Base-by-base conservation (phyloP, 192 early-diverging fungal genomes). In the Coemansia sp. region DNA sequence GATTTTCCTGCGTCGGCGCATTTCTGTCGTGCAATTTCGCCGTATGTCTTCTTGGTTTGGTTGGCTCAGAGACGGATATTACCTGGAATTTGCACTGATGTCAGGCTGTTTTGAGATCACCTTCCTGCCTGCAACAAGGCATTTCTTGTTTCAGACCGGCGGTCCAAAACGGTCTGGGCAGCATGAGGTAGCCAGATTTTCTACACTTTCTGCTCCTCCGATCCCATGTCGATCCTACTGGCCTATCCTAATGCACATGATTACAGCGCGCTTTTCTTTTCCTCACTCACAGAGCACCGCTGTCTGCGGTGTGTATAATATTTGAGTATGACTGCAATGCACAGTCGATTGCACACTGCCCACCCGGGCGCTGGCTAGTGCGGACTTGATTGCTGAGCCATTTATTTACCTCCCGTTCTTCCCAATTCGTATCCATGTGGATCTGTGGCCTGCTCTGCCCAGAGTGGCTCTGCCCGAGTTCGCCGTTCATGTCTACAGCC, bases 121-220 rank as follows among this genome's bases (percentile, higher is more conserved):
- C 57, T 38, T 38, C 20, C 19, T 11, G n/a, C 31, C 31, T 34
- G 31, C 31, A 34, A 34, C 31, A 34, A 34, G 31, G 31, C 20
- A n/a, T 21, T 44, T 60, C 38, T 44, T 60, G 23, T 60, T 49
- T 28, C 52, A 54, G 59, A 60, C 59, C 47, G 15, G 38, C 22
- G 59, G 59, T 60, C 59, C 59, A 60, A 60, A 3, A 37, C 44
- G 59, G 59, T 60, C 59, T 59, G 42, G 23, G 25, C 38, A 59
- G 20, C 19, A 9, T 42, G 36, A 0, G 15, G 37, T 38, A 21
- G 28, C 37, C 37, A 26, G 8, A 11, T 7, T n/a, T 17, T 48
- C 15, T 49, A 11, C 59, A 22, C 25, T 47, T 26, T 31, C 22
- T 23, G 20, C 46, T 48, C 47, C 40, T 44, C 38, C 57, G 14